A percentile compares a stretch with the other conserved stretches of the same genome.
Evolutionary conservation across 225 moss, liverwort and hornwort genomes (phyloP).

Genomic region (Sphagnum tenellum): DNA sequence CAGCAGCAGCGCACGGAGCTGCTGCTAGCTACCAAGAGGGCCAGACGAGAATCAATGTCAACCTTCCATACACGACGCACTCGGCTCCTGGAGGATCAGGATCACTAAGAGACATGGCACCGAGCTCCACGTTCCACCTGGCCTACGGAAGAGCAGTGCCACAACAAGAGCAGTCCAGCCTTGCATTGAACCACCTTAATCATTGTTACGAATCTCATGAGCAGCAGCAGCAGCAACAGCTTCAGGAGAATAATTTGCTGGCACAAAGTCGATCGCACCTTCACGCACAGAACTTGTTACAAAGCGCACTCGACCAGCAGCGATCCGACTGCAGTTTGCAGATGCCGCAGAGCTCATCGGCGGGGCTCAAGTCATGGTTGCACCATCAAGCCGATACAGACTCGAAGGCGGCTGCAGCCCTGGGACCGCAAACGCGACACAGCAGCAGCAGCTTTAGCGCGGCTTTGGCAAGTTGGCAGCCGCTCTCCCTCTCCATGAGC

Average conservation of each 20-base stretch:
- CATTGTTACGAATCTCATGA: slow-evolving; percentile 47
- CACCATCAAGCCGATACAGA: too few relatives aligned
- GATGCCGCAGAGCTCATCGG: too few relatives aligned
- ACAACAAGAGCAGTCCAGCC: slow-evolving; percentile 40
- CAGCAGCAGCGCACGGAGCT: slow-evolving; percentile 2
- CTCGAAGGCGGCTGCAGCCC: too few relatives aligned
- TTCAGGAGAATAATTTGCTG: slow-evolving; percentile 34
- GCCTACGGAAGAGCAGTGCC: slow-evolving; percentile 46
- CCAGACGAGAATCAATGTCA: slow-evolving; percentile 62
- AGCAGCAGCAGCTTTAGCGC: slow-evolving; percentile 6
- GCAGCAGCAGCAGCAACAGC: slow-evolving; percentile 10
- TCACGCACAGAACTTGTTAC: slow-evolving; percentile 7
- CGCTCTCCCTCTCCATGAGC: slow-evolving; percentile 82
- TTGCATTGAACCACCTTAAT: slow-evolving; percentile 24
- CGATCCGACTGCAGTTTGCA: too few relatives aligned
- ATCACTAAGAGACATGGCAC: slow-evolving; percentile 70
- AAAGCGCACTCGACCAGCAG: slow-evolving; percentile 5
- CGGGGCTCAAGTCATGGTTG: too few relatives aligned
- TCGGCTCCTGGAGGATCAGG: slow-evolving; percentile 10
- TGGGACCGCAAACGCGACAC: too few relatives aligned
- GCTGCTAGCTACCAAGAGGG: slow-evolving; percentile 23
- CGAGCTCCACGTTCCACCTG: slow-evolving; percentile 57
- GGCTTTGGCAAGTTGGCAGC: slow-evolving; percentile 52
- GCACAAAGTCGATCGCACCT: slow-evolving; percentile 25
- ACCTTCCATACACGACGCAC: slow-evolving; percentile 62